phyloP scores from a whole-genome alignment of 257 asterid genomes.

The Linderniella brevidens region DNA sequence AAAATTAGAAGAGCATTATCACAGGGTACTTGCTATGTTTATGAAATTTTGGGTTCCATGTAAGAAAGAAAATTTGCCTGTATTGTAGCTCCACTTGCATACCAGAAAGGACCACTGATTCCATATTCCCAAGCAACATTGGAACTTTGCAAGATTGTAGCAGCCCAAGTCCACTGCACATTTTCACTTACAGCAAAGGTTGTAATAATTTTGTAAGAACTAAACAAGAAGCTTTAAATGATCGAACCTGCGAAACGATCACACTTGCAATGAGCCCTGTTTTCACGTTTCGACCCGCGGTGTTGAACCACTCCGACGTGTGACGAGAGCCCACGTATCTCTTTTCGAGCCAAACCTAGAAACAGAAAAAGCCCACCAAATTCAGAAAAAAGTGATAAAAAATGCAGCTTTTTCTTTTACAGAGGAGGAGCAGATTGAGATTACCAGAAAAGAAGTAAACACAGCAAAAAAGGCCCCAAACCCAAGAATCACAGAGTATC shows the following conservation, averaged over 20 bases:
- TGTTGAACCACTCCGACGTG: conserved; percentile 93
- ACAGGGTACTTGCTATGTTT: not conserved
- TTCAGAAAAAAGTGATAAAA: not conserved
- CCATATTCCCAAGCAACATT: conserved; percentile 93
- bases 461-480: conserved; percentile 82
- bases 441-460: conserved; percentile 80
- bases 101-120: conserved; percentile 97
- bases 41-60: not conserved
- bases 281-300: conserved; percentile 87
- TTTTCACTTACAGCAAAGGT: not conserved
- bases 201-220: not conserved
- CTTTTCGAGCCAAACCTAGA: conserved; percentile 87
- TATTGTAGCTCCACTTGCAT: conserved; percentile 92
- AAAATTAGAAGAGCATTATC: not conserved
- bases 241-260: conserved; percentile 73
- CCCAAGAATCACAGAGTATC: conserved; percentile 82
- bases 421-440: not conserved
- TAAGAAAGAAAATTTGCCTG: conserved; percentile 23
- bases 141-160: conserved; percentile 86
- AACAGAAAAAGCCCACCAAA: conserved; percentile 3
- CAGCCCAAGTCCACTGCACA: conserved; percentile 94
- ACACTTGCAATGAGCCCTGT: conserved; percentile 95
- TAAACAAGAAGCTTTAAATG: not conserved
- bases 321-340: conserved; percentile 76
- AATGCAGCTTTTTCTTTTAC: no score